Conservation (phyloP, 2,329 filamentous ascomycete species). For the Colletotrichum sp. region DNA sequence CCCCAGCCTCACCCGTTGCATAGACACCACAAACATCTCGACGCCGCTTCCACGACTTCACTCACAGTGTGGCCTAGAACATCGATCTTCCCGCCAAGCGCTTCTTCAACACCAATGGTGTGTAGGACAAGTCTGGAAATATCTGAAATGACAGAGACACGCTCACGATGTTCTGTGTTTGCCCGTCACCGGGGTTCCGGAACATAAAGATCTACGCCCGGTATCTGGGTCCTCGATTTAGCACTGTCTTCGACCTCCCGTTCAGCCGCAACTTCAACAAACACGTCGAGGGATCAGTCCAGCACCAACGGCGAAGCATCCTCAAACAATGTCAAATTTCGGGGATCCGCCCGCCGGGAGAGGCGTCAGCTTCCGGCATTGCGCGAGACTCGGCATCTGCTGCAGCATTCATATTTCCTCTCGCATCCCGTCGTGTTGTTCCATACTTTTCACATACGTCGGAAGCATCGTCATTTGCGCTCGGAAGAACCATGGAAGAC, state of each 20-base stretch:
- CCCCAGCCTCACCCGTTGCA: neutral
- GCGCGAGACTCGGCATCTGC: neutral
- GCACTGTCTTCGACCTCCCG: neutral
- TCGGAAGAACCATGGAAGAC: slow-evolving; percentile 6
- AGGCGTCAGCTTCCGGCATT: neutral
- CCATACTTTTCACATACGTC: neutral
- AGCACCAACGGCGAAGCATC: neutral
- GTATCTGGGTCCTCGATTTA: neutral
- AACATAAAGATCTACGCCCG: neutral
- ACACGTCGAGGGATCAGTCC: neutral
- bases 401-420: neutral
- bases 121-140: neutral
- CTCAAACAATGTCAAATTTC: neutral
- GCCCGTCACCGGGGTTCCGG: neutral
- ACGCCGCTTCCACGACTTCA: neutral
- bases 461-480: neutral
- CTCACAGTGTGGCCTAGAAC: neutral
- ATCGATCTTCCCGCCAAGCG: neutral
- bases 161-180: neutral
- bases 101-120: neutral
- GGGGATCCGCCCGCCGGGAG: neutral
- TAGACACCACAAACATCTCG: neutral
- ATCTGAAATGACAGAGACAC: neutral
- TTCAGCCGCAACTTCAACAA: neutral
- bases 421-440: neutral